Evolutionary conservation across 148 eudicot genomes (phyloP).

Genomic region (Chenopodium berlandieri): DNA sequence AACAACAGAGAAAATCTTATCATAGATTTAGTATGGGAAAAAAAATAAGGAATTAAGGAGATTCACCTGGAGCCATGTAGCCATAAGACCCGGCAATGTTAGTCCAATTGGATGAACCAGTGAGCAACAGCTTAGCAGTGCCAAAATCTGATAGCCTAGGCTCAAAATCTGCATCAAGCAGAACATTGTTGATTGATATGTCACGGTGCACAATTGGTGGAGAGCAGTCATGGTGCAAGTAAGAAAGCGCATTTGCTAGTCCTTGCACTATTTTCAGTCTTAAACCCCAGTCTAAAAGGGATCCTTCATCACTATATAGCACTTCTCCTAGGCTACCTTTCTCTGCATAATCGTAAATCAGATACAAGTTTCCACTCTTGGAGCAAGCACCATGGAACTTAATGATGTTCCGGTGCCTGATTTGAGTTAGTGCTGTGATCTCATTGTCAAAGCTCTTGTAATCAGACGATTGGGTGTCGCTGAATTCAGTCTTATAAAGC

Average conservation of each 20-base stretch:
- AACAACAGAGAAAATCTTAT: too few species aligned
- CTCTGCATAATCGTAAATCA: conserved; percentile 31
- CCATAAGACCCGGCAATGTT: conserved; percentile 75
- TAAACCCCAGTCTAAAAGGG: conserved; percentile 25
- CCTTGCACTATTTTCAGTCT: conserved; percentile 33
- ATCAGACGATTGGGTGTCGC: conserved; percentile 7
- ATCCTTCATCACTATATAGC: conserved; percentile 19
- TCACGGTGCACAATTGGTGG: conserved; percentile 76
- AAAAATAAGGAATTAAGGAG: not conserved
- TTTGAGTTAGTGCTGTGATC: conserved; percentile 32
- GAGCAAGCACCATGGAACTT: conserved; percentile 32
- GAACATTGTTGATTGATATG: conserved; percentile 64
- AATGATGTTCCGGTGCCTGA: conserved; percentile 34
- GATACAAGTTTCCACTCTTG: conserved; percentile 11
- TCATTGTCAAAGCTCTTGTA: conserved; percentile 31
- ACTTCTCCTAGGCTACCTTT: conserved; percentile 35
- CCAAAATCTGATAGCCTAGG: conserved; percentile 80
- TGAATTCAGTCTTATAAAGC: conserved; percentile 2
- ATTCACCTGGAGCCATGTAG: conserved; percentile 85
- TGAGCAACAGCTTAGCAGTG: conserved; percentile 53
- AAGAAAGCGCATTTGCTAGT: conserved; percentile 19
- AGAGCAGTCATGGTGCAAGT: conserved; percentile 69
- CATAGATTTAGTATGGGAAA: not conserved
- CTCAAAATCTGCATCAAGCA: conserved; percentile 60
- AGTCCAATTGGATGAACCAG: conserved; percentile 53